Percentiles rank a stretch among this genome's conserved stretches.
Evolutionary conservation across 2,329 filamentous ascomycete genomes (phyloP).

Genomic region (Chrysosporium queenslandicum): DNA sequence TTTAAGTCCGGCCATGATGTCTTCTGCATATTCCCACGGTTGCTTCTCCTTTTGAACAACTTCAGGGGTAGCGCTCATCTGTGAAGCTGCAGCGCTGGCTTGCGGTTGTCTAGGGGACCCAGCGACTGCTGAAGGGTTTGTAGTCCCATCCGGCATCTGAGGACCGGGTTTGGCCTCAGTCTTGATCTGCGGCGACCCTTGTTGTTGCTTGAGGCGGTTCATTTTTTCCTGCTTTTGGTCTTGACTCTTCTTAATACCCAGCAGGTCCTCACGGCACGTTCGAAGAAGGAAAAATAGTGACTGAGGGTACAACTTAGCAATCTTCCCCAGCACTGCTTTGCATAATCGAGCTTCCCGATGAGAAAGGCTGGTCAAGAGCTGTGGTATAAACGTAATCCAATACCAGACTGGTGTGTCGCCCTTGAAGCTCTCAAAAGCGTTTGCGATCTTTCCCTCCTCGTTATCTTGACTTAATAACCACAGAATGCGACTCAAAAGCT

Average conservation of each 20-base stretch:
- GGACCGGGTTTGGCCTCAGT: slow-evolving; percentile 21
- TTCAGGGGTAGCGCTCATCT: slow-evolving; percentile 19
- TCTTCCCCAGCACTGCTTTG: slow-evolving; percentile 76
- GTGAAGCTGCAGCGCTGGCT: slow-evolving; percentile 14
- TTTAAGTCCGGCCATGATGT: slow-evolving; percentile 90
- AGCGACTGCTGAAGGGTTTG: slow-evolving; percentile 38
- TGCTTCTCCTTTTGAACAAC: slow-evolving; percentile 40
- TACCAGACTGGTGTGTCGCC: slow-evolving; percentile 98
- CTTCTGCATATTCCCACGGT: slow-evolving; percentile 93
- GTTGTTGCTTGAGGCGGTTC: slow-evolving; percentile 55
- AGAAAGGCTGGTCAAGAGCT: slow-evolving; percentile 81
- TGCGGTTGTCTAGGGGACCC: slow-evolving; percentile 10
- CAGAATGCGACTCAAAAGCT: slow-evolving; percentile 81
- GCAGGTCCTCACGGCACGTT: slow-evolving; percentile 89
- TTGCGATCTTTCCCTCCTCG: slow-evolving; percentile 67
- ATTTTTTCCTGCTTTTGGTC: slow-evolving; percentile 52
- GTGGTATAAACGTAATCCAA: slow-evolving; percentile 98
- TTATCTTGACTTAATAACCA: slow-evolving; percentile 95
- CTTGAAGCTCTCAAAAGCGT: slow-evolving; percentile 91
- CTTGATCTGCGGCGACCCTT: slow-evolving; percentile 29
- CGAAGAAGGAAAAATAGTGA: slow-evolving; percentile 90
- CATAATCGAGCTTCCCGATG: slow-evolving; percentile 85
- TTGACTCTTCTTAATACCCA: slow-evolving; percentile 79
- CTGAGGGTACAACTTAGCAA: slow-evolving; percentile 92
- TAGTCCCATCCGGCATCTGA: slow-evolving; percentile 8